These are phyloP conservation scores for Aspergillus pseudoglaucus DNA, from an alignment of 2,329 filamentous ascomycete genomes.

Conservation along the genomic window DNA sequence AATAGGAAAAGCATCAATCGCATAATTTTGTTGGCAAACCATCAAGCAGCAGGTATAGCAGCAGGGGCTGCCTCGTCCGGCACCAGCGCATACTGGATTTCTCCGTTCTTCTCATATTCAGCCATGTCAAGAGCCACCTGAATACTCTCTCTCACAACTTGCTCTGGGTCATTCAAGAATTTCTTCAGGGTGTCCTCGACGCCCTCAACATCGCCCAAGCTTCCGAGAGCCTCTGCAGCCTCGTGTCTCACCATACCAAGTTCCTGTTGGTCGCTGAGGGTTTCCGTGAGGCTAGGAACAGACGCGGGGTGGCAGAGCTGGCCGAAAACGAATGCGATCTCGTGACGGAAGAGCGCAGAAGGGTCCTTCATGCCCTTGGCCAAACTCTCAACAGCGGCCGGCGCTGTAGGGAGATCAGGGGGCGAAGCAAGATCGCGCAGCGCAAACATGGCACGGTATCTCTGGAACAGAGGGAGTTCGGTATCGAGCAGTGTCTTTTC, in stretches of 20 bases:
- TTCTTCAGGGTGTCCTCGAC: slow-evolving; percentile 78
- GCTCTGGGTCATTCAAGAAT: slow-evolving; percentile 84
- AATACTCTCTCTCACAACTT: slow-evolving; percentile 89
- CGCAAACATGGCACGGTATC: slow-evolving; percentile 97
- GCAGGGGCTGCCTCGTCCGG: slow-evolving; percentile 48
- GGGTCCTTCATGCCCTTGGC: slow-evolving; percentile 78
- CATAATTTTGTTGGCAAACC: slow-evolving; percentile 13
- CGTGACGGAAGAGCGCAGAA: slow-evolving; percentile 91
- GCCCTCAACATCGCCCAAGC: slow-evolving; percentile 85
- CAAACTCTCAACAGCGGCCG: slow-evolving; percentile 78
- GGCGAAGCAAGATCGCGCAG: slow-evolving; percentile 91
- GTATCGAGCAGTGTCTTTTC: slow-evolving; percentile 73
- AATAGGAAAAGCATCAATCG: slow-evolving; percentile 3
- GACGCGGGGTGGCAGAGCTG: slow-evolving; percentile 95
- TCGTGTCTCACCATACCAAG: slow-evolving; percentile 96
- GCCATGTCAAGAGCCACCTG: slow-evolving; percentile 97
- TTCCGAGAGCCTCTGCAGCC: slow-evolving; percentile 91
- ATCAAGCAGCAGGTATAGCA: slow-evolving; percentile 24
- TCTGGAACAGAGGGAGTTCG: slow-evolving; percentile 71
- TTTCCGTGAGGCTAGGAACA: slow-evolving; percentile 76
- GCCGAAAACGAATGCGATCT: slow-evolving; percentile 97
- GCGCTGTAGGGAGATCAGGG: slow-evolving; percentile 79
- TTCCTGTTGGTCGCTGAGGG: slow-evolving; percentile 72
- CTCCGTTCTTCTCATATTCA: slow-evolving; percentile 84
- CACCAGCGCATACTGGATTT: slow-evolving; percentile 87